Base-by-base conservation (phyloP, 768 basidiomycete genomes). In the Amanita thiersii region DNA sequence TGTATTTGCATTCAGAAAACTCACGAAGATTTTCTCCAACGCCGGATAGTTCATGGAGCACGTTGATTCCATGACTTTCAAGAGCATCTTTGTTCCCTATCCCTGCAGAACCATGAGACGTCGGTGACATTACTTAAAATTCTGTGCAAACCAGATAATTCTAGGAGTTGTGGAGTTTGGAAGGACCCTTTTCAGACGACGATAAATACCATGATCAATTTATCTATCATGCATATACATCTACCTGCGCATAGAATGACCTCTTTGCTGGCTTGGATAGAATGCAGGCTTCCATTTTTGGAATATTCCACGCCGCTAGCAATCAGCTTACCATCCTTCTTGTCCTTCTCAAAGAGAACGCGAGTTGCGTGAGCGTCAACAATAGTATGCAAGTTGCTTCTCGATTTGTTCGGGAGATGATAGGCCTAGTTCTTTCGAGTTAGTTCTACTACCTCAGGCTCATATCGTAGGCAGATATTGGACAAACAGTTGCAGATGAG, bases 1-100 rank as follows among this genome's bases (percentile, higher is more conserved):
- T n/a, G 25, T 32, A 7, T 20, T 6, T 12, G 12, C 6, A 37
- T 15, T 3, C 33, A 18, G 17, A 5, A 18, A 21, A 46, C 46
- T 20, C 43, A 50, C 51, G 52, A 12, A 55, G 40, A 51, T 66
- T 65, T 46, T 68, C 64, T 10, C 70, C 71, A 2, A 72, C 66
- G 0, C 66, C 65, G 21, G 65, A 60, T 10, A 71, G 54, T 43
- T 69, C 54, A 2, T 66, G 52, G 2, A 56, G 11, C 2, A 51
- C 50, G 14, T 52, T 14, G 20, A 72, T 47, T 0, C 54, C 57
- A 21, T 50, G 43, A 14, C 53, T 28, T 20, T 50, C 43, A 0
- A 72, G 54, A 5, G 62, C 35, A 1, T 41, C 40, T 29, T 47
- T 41, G 17, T 55, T 49, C 8, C 69, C 69, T 15, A 71, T 62